Evolutionary conservation across 2,329 filamentous ascomycete genomes (phyloP).

Genomic region (Hypoxylon sp.): DNA sequence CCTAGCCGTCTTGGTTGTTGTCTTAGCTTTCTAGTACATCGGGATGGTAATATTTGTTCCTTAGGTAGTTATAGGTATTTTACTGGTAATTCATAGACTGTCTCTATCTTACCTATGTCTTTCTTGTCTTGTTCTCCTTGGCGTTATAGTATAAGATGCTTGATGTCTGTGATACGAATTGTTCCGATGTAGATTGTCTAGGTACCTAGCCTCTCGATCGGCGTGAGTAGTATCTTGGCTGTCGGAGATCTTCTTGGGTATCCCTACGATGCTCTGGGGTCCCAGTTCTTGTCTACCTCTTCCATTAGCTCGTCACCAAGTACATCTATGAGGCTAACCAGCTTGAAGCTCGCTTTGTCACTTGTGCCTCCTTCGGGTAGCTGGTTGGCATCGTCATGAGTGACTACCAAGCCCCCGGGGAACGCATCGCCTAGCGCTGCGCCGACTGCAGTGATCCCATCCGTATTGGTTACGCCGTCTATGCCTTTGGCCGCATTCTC

Average conservation of each 20-base stretch:
- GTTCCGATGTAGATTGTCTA: not conserved
- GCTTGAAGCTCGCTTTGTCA: constrained; percentile 65
- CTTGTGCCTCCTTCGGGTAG: constrained; percentile 62
- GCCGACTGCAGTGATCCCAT: constrained; percentile 65
- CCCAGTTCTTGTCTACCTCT: constrained; percentile 58
- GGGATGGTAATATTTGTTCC: constrained; percentile 37
- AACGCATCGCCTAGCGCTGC: constrained; percentile 60
- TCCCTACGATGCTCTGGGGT: constrained; percentile 54
- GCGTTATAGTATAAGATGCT: not conserved
- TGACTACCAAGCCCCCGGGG: constrained; percentile 63
- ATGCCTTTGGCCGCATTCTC: constrained; percentile 60
- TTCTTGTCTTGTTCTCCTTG: not conserved
- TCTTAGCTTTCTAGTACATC: constrained; percentile 2
- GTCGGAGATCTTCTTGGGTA: not conserved
- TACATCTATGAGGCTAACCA: constrained; percentile 61
- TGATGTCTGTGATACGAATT: not conserved
- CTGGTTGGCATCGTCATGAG: constrained; percentile 69
- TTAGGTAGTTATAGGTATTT: constrained; percentile 39
- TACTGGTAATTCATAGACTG: constrained; percentile 38
- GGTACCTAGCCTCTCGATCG: not conserved
- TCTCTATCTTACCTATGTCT: constrained; percentile 10
- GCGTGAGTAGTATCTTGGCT: not conserved
- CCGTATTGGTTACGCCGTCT: constrained; percentile 68
- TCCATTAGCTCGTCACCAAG: constrained; percentile 56
- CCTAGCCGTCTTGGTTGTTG: constrained; percentile 22